Percentiles rank a stretch among this genome's conserved stretches.
Conservation (phyloP, 2,329 filamentous ascomycete species). For the Metarhizium guizhouense region DNA sequence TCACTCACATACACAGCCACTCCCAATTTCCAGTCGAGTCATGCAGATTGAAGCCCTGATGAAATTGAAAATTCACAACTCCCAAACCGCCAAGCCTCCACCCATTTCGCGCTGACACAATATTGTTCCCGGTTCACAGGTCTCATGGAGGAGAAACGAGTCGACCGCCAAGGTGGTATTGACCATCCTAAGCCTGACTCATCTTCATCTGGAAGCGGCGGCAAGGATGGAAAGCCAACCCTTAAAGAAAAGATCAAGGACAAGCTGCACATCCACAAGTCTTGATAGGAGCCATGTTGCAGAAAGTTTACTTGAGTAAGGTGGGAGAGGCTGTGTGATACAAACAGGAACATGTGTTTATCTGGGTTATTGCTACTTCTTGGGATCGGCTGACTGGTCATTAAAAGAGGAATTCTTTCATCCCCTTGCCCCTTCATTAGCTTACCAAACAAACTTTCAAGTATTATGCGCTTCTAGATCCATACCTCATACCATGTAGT, state of each 20-base stretch:
- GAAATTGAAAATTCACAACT: not conserved
- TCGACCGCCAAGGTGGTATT: slow-evolving; percentile 12
- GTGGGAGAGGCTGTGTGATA: not conserved
- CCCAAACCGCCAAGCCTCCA: too few relatives aligned
- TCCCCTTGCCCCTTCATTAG: too few relatives aligned
- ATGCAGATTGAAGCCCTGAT: not conserved
- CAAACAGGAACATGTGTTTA: too few relatives aligned
- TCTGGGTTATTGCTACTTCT: too few relatives aligned
- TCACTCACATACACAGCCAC: not conserved
- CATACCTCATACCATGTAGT: not conserved
- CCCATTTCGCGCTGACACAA: slow-evolving; percentile 3
- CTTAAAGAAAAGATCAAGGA: slow-evolving; percentile 59
- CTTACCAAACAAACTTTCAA: too few relatives aligned
- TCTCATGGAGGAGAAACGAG: slow-evolving; percentile 24
- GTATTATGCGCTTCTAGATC: not conserved
- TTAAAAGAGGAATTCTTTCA: too few relatives aligned
- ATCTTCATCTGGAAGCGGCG: not conserved
- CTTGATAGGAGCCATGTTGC: not conserved
- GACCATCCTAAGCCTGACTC: slow-evolving; percentile 7
- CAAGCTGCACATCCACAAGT: slow-evolving; percentile 47
- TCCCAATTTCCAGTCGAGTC: too few relatives aligned
- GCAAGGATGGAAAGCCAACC: slow-evolving; percentile 32
- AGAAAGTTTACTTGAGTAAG: not conserved
- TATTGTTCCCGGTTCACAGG: slow-evolving; percentile 13
- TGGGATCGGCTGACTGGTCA: too few relatives aligned